Percentiles rank a stretch among this genome's conserved stretches.
Conservation (phyloP, 805 yeast species). For the Candida berthetii region DNA sequence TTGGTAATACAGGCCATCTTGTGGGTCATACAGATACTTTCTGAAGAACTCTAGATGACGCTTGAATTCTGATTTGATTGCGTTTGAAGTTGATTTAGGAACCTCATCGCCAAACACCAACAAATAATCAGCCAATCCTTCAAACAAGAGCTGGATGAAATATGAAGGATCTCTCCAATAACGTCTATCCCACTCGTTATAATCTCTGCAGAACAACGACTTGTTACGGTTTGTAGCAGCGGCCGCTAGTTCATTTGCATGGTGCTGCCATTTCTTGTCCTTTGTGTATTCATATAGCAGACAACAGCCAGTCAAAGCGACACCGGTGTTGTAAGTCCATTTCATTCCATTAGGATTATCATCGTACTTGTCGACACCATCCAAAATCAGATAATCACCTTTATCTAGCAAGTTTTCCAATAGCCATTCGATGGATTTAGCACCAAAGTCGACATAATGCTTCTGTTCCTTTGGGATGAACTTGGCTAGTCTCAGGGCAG, state of each 20-base stretch:
- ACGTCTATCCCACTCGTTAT: conserved; percentile 37
- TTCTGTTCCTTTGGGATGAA: conserved; percentile 42
- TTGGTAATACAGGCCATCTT: conserved; percentile 55
- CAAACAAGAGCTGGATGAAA: conserved; percentile 58
- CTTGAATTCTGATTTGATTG: conserved; percentile 33
- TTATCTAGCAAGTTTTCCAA: conserved; percentile 44
- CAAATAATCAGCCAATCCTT: conserved; percentile 63
- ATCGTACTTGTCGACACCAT: conserved; percentile 43
- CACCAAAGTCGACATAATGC: conserved; percentile 51
- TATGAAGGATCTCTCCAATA: conserved; percentile 62
- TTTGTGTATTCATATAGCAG: conserved; percentile 43
- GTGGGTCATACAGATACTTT: conserved; percentile 49
- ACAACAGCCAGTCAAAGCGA: conserved; percentile 50
- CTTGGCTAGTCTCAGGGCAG: conserved; percentile 49
- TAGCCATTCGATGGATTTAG: conserved; percentile 53
- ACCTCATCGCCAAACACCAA: conserved; percentile 37
- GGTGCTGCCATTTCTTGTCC: conserved; percentile 40
- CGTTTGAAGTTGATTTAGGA: conserved; percentile 23
- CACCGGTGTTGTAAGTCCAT: conserved; percentile 66
- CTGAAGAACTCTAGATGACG: conserved; percentile 54
- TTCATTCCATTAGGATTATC: conserved; percentile 43
- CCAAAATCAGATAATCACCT: conserved; percentile 48
- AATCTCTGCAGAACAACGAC: conserved; percentile 58
- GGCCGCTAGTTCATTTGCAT: conserved; percentile 31
- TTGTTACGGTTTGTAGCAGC: conserved; percentile 54